Evolutionary conservation across 2,329 filamentous ascomycete species (phyloP).

Genomic region (Xylaria sp.): DNA sequence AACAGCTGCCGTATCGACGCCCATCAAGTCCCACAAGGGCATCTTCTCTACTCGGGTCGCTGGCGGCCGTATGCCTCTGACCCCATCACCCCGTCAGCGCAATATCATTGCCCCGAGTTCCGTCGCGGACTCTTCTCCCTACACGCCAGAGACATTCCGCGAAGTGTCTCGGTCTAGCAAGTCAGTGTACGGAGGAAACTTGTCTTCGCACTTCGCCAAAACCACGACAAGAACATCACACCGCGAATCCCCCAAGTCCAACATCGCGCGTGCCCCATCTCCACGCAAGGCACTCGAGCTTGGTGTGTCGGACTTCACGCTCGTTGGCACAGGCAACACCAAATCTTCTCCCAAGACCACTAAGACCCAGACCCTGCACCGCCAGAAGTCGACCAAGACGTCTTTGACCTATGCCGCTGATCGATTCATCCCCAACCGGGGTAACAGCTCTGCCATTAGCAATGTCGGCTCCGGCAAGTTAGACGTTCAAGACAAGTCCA

Average conservation of each 20-base stretch:
- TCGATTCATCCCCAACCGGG: conserved; percentile 92
- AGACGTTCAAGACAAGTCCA: conserved; percentile 62
- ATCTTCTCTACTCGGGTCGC: conserved; percentile 90
- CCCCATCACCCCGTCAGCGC: conserved; percentile 74
- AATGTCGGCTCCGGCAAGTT: conserved; percentile 80
- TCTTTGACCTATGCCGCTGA: conserved; percentile 77
- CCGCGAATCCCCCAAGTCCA: conserved; percentile 91
- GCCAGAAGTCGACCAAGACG: conserved; percentile 62
- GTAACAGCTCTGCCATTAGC: conserved; percentile 80
- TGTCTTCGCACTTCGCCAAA: conserved; percentile 73
- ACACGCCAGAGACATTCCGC: conserved; percentile 62
- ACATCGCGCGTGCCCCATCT: conserved; percentile 74
- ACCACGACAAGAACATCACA: conserved; percentile 60
- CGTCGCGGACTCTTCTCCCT: conserved; percentile 62
- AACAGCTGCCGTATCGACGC: conserved; percentile 75
- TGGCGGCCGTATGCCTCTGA: conserved; percentile 90
- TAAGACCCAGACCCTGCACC: conserved; percentile 49
- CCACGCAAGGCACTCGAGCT: conserved; percentile 81
- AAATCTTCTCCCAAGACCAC: conserved; percentile 49
- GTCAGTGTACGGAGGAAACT: conserved; percentile 74
- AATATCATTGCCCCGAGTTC: conserved; percentile 43
- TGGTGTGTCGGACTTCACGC: conserved; percentile 84
- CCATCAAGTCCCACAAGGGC: conserved; percentile 89
- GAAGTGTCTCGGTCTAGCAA: conserved; percentile 52
- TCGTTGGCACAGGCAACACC: conserved; percentile 71